Evolutionary conservation across 2,329 filamentous ascomycete genomes (phyloP), one percentile per base, ranked within the genome.

Genomic region (Fusarium nisikadoi): DNA sequence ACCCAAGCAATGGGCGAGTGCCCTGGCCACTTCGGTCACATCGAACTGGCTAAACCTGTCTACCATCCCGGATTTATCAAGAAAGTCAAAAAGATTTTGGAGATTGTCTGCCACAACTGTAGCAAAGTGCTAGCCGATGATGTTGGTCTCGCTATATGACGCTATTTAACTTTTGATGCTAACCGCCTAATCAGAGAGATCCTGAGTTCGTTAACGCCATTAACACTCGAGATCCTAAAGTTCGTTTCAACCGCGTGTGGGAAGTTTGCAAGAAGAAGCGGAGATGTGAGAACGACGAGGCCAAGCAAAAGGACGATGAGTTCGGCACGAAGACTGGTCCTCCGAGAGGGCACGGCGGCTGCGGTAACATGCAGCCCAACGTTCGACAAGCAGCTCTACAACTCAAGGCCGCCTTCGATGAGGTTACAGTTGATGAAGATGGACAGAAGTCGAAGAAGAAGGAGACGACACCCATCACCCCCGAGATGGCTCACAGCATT

Each of bases 61-160:
- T 99, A 93, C 83, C 96, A 99, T 78, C 85, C 87, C 86, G 96
- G 96, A 79, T 99, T 98, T 84, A 93, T 99, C 85, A 97, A 94
- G 83, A 98, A 98, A 87, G 95, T 97, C 84, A 99, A 99, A 88
- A 99, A 98, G 88, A 90, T 99, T 78, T 87, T 99, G 83, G 97
- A 99, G 88, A 96, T 95, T 77, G 95, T 99, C 83, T 99, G 97
- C 89, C 95, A 97, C 86, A 98, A 97, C 84, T 99, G 97, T 88
- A 95, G 95, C 85, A 97, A 96, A 87, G 94, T 98, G 81, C 90
- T 97, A 87, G 92, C 94, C 85, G 95, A 98, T 89, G 93, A 94
- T 92, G 95, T 98, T 92, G 94, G 95, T 97, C 86, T 81, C 79
- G 80, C 87, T 87, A 86, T 81, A 79, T 81, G 83, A 85, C 87